phyloP scores from a whole-genome alignment of 2,329 filamentous ascomycete species.

The Fusarium sp. region DNA sequence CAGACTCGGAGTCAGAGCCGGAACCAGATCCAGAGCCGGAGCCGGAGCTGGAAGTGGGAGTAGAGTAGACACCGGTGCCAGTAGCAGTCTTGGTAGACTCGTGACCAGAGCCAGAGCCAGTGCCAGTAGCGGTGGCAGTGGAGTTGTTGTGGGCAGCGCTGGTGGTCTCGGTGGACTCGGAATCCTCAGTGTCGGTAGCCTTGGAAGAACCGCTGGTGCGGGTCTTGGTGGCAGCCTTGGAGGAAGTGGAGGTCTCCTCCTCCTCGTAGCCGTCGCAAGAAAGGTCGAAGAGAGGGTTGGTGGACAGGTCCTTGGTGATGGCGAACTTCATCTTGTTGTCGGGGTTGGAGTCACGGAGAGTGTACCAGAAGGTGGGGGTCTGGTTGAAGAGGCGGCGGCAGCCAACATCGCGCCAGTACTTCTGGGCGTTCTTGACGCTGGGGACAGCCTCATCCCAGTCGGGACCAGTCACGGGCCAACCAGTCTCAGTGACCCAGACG shows the following conservation, averaged over 20 bases:
- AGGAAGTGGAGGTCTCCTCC: slow-evolving; percentile 36
- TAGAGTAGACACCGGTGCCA: slow-evolving; percentile 26
- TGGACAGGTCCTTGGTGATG: slow-evolving; percentile 65
- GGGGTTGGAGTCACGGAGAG: slow-evolving; percentile 70
- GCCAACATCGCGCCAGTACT: slow-evolving; percentile 72
- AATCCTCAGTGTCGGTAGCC: slow-evolving; percentile 10
- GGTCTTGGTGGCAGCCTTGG: slow-evolving; percentile 40
- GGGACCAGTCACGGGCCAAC: slow-evolving; percentile 70
- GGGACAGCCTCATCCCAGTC: slow-evolving; percentile 67
- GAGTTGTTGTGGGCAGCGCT: slow-evolving; percentile 63
- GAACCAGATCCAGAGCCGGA: slow-evolving; percentile 17
- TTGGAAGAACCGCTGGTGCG: slow-evolving; percentile 13
- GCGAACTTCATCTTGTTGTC: slow-evolving; percentile 70
- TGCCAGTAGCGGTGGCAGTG: slow-evolving; percentile 62
- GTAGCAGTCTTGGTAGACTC: slow-evolving; percentile 19
- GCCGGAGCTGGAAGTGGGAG: slow-evolving; percentile 19
- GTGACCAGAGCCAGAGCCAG: slow-evolving; percentile 59
- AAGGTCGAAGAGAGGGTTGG: slow-evolving; percentile 64
- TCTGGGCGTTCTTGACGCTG: slow-evolving; percentile 68
- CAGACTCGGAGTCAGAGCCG: slow-evolving; percentile 22
- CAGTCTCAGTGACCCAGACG: slow-evolving; percentile 74
- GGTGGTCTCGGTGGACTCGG: slow-evolving; percentile 52
- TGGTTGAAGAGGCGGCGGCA: slow-evolving; percentile 69
- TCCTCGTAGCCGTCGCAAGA: slow-evolving; percentile 59
- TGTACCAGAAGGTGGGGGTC: slow-evolving; percentile 71